Conservation (phyloP, 306 rosid genomes). For the Cicer chorassanicum region DNA sequence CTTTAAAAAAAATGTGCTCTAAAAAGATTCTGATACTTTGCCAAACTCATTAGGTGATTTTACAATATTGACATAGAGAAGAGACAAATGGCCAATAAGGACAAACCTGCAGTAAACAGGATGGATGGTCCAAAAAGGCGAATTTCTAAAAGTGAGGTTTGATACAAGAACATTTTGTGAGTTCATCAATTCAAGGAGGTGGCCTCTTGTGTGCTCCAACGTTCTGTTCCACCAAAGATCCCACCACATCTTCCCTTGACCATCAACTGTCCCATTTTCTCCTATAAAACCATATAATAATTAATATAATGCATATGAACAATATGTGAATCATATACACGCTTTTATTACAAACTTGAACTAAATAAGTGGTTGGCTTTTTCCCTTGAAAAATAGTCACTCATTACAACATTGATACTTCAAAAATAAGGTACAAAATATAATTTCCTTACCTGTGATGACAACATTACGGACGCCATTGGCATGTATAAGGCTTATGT, state of each 20-base stretch:
- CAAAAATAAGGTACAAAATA: neutral
- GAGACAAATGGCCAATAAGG: constrained; percentile 29
- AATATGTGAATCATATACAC: neutral
- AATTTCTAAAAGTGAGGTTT: constrained; percentile 86
- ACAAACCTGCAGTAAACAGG: constrained; percentile 92
- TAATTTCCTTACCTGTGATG: constrained; percentile 71
- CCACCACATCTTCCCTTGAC: constrained; percentile 98
- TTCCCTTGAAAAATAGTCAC: constrained; percentile 22
- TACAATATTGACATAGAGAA: neutral
- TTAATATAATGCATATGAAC: neutral
- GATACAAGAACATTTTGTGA: constrained; percentile 75
- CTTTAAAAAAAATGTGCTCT: neutral
- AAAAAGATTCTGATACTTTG: neutral
- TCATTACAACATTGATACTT: neutral
- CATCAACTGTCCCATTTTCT: constrained; percentile 88
- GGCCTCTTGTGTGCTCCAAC: constrained; percentile 85
- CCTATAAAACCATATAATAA: constrained; percentile 59
- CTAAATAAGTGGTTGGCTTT: neutral
- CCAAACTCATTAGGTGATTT: neutral
- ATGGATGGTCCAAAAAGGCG: constrained; percentile 98
- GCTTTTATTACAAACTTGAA: neutral
- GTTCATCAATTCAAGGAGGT: constrained; percentile 85
- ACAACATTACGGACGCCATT: constrained; percentile 82
- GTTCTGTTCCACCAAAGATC: constrained; percentile 99
- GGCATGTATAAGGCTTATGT: constrained; percentile 94